Evolutionary conservation across 1,284 basidiomycete species (phyloP).

Genomic region (Ustilago trichophora): DNA sequence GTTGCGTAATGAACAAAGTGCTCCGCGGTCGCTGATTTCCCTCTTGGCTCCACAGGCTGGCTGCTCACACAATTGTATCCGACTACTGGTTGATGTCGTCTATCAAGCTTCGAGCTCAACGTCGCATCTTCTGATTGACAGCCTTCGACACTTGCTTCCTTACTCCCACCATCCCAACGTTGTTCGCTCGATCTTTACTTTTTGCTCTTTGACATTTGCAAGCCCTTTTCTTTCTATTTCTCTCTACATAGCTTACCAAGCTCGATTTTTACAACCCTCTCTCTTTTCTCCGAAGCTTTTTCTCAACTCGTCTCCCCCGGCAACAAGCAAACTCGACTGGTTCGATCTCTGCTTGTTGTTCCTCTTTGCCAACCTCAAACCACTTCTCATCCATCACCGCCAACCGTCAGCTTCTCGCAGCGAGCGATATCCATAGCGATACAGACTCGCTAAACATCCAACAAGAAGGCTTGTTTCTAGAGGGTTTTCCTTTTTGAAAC

Average conservation of each 20-base stretch:
- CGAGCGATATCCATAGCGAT: too few species aligned
- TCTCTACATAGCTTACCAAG: constrained; percentile 12
- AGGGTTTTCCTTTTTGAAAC: not conserved
- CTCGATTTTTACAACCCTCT: constrained; percentile 20
- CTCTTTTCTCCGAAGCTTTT: constrained; percentile 15
- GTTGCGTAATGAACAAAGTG: too few species aligned
- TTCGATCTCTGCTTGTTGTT: constrained; percentile 17
- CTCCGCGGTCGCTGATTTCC: too few species aligned
- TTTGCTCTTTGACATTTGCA: constrained; percentile 30
- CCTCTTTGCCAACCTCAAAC: not conserved
- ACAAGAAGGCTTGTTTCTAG: not conserved
- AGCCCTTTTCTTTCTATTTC: constrained; percentile 27
- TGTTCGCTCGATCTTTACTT: constrained; percentile 28
- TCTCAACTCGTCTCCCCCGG: not conserved
- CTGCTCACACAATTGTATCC: too few species aligned
- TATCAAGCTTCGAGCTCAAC: too few species aligned
- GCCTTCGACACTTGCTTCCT: constrained; percentile 7
- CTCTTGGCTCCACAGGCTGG: too few species aligned
- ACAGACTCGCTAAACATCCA: too few species aligned
- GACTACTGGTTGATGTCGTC: too few species aligned
- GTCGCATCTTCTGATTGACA: not conserved
- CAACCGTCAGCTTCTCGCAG: too few species aligned
- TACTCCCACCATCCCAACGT: constrained; percentile 39
- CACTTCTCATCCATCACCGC: too few species aligned
- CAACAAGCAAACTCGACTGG: constrained; percentile 29